Conservation (phyloP, 2,329 filamentous ascomycete genomes). For the Tolypocladium ophioglossoides region DNA sequence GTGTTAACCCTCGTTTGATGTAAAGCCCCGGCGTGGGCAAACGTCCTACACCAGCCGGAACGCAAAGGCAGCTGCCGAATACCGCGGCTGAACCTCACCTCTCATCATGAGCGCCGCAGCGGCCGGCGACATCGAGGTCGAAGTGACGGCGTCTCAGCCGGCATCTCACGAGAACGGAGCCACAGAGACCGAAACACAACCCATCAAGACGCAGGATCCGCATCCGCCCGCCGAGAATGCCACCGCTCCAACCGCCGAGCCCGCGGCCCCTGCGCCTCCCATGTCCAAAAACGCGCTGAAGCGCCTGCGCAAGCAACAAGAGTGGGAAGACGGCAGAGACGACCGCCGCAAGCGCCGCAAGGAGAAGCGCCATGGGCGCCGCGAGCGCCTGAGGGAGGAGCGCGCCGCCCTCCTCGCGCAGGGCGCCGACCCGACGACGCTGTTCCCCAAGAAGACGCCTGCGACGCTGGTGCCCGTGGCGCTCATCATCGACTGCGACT, state of each 20-base stretch:
- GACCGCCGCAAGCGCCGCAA: slow-evolving; percentile 43
- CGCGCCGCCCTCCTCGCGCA: slow-evolving; percentile 38
- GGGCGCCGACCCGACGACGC: slow-evolving; percentile 29
- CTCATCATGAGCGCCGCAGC: not conserved
- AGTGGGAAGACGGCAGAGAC: slow-evolving; percentile 65
- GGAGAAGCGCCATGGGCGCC: slow-evolving; percentile 39
- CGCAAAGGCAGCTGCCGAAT: not conserved
- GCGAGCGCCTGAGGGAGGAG: slow-evolving; percentile 37
- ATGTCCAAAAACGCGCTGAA: slow-evolving; percentile 84
- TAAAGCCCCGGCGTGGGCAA: not conserved
- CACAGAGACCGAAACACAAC: too few species aligned
- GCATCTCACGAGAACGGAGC: too few species aligned
- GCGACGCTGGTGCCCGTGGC: slow-evolving; percentile 59
- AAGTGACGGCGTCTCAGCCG: not conserved
- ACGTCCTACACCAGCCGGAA: not conserved
- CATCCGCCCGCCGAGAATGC: not conserved
- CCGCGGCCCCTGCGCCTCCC: slow-evolving; percentile 8
- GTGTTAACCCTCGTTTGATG: not conserved
- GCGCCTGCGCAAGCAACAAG: slow-evolving; percentile 59
- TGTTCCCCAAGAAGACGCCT: slow-evolving; percentile 22
- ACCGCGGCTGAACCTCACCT: not conserved
- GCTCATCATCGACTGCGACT: slow-evolving; percentile 83
- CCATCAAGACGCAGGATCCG: not conserved
- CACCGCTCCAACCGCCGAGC: not conserved
- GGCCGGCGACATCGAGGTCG: not conserved